Conservation (phyloP, 176 grass and related monocot genomes). For the Echinochloa phyllopogon region DNA sequence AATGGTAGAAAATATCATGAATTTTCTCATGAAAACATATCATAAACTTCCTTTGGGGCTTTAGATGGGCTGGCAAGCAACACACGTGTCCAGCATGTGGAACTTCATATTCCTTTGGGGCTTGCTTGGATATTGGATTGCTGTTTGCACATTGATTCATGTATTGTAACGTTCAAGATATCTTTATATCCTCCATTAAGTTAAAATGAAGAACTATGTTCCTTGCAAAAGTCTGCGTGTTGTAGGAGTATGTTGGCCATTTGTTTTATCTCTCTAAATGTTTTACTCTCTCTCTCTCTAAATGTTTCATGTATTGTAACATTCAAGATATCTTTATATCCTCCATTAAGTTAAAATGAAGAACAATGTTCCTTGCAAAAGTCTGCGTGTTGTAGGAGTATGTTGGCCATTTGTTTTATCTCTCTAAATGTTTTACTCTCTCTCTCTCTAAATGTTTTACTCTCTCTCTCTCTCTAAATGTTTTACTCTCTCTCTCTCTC, state of each 20-base stretch:
- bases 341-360: slow-evolving; percentile 23
- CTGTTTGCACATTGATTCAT: not conserved
- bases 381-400: not conserved
- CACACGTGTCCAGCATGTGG: not conserved
- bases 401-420: not conserved
- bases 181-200: slow-evolving; percentile 16
- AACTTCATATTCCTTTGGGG: not conserved
- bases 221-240: not conserved
- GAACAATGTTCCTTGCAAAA: not conserved
- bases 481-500: slow-evolving; percentile 32
- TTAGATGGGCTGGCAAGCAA: too few relatives aligned
- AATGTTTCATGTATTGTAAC: not conserved
- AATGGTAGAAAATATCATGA: not conserved
- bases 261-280: not conserved
- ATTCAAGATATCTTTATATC: slow-evolving; percentile 8
- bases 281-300: slow-evolving; percentile 25
- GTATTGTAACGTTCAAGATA: slow-evolving; percentile 3
- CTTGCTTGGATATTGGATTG: slow-evolving; percentile 28
- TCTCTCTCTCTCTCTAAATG: not conserved
- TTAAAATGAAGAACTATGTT: not conserved
- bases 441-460: too few relatives aligned
- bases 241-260: not conserved
- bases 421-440: slow-evolving; percentile 28
- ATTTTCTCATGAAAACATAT: not conserved
- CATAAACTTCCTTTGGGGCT: not conserved